Evolutionary conservation across 805 yeast genomes (phyloP).

Genomic region (Kluyveromyces siamensis): DNA sequence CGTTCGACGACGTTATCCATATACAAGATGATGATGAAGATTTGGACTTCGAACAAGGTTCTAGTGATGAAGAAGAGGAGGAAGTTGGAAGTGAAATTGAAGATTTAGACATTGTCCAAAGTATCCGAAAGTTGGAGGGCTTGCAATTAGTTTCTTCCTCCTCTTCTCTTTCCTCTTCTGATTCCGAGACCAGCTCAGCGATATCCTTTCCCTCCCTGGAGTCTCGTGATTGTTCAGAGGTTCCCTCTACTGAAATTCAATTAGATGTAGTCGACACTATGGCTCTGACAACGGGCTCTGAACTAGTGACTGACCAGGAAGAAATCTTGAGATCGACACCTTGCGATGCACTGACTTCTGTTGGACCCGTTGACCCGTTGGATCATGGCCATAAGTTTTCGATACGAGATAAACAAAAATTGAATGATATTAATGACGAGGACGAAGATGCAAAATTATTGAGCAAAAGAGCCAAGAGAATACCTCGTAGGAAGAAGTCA

Average conservation of each 20-base stretch:
- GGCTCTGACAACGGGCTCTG: too few species aligned
- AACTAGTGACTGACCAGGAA: too few species aligned
- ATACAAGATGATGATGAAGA: neutral
- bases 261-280: too few species aligned
- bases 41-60: conserved; percentile 5
- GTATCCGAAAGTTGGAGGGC: conserved; percentile 2
- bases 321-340: neutral
- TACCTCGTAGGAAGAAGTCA: conserved; percentile 4
- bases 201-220: neutral
- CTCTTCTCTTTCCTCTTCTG: neutral
- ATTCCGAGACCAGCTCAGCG: neutral
- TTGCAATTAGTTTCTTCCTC: neutral
- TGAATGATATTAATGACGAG: conserved; percentile 3
- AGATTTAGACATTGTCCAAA: conserved; percentile 2
- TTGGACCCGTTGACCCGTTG: neutral
- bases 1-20: neutral
- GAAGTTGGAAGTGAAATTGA: conserved; percentile 5
- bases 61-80: conserved; percentile 8
- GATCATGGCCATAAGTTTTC: neutral
- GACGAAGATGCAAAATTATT: conserved; percentile 2
- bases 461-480: conserved; percentile 1
- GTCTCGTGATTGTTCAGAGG: too few species aligned
- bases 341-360: neutral
- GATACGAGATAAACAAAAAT: neutral
- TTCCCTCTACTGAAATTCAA: neutral